Conservation (phyloP, 495 filamentous ascomycete species). For the Schizothecium vesticola region DNA sequence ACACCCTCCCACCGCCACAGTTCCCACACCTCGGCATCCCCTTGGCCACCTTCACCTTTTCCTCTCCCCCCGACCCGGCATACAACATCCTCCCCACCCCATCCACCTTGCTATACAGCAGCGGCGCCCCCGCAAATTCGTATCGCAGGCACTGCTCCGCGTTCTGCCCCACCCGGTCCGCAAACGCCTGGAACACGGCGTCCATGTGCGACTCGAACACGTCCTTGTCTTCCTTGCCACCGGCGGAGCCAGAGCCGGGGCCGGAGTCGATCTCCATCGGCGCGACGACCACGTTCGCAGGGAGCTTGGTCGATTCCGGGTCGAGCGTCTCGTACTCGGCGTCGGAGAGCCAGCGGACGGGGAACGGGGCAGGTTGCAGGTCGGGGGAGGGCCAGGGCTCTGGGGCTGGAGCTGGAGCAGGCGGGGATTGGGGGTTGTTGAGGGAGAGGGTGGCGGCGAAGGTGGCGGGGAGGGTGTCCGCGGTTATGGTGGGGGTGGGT, state of each 20-base stretch:
- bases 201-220: slow-evolving; percentile 80
- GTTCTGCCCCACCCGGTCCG: slow-evolving; percentile 82
- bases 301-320: slow-evolving; percentile 33
- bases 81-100: slow-evolving; percentile 61
- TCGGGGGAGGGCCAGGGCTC: slow-evolving; percentile 72
- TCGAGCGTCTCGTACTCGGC: slow-evolving; percentile 88
- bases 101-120: slow-evolving; percentile 77
- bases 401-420: slow-evolving; percentile 40
- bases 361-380: slow-evolving; percentile 63
- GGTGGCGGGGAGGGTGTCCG: slow-evolving; percentile 47
- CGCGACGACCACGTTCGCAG: slow-evolving; percentile 37
- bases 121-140: slow-evolving; percentile 72
- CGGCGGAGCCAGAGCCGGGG: slow-evolving; percentile 32
- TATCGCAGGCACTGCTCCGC: slow-evolving; percentile 92
- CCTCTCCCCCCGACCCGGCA: slow-evolving; percentile 11
- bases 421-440: slow-evolving; percentile 33
- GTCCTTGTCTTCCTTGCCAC: slow-evolving; percentile 67
- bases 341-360: slow-evolving; percentile 70
- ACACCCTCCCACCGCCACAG: slow-evolving; percentile 71
- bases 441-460: slow-evolving; percentile 59
- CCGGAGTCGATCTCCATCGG: slow-evolving; percentile 53
- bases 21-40: slow-evolving; percentile 69
- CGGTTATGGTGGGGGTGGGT: neutral
- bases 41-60: slow-evolving; percentile 20
- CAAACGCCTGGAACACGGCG: slow-evolving; percentile 85